Percentiles rank a stretch among this genome's conserved stretches.
These are phyloP conservation scores for Neurospora sp. DNA, from an alignment of 495 filamentous ascomycete genomes.

Conservation along the genomic window DNA sequence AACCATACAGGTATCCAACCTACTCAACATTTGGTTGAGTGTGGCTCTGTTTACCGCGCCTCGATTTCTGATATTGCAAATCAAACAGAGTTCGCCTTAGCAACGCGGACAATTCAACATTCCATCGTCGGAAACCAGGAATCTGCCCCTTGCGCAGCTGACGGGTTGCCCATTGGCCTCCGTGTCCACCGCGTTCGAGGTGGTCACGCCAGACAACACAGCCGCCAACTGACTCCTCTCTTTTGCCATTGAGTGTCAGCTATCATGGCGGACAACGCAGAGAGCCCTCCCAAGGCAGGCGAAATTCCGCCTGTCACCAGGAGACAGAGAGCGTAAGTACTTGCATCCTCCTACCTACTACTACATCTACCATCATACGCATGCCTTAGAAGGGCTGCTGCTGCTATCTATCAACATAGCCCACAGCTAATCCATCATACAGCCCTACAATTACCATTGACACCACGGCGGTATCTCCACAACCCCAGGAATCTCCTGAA, in stretches of 20 bases:
- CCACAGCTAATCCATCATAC: not conserved
- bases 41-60: not conserved
- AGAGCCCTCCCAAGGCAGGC: not conserved
- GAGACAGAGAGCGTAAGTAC: conserved; percentile 14
- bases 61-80: not conserved
- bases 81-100: not conserved
- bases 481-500: conserved; percentile 12
- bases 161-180: not conserved
- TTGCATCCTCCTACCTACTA: not conserved
- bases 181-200: not conserved
- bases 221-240: not conserved
- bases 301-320: not conserved
- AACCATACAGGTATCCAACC: not conserved
- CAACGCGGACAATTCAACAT: not conserved
- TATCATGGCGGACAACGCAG: not conserved
- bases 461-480: conserved; percentile 48
- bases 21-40: not conserved
- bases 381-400: not conserved
- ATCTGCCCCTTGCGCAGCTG: not conserved
- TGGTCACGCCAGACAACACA: not conserved
- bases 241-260: not conserved
- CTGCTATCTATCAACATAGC: conserved; percentile 7
- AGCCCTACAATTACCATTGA: conserved; percentile 68
- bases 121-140: not conserved
- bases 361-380: not conserved